Evolutionary conservation across 805 yeast genomes (phyloP).

Genomic region (Torulaspora indica): DNA sequence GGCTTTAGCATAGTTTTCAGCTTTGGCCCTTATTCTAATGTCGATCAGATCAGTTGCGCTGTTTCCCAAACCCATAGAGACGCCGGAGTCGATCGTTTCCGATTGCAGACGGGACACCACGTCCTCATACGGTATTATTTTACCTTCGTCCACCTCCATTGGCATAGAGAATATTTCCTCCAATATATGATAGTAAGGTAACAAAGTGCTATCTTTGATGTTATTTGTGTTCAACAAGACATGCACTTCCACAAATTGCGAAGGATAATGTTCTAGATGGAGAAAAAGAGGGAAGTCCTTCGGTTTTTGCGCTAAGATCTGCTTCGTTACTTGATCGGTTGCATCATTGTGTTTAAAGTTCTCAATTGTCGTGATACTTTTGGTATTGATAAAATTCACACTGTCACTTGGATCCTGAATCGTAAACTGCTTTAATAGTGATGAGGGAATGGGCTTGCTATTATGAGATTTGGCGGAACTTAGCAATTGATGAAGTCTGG

Average conservation of each 20-base stretch:
- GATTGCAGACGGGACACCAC: slow-evolving; percentile 70
- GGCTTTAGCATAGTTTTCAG: slow-evolving; percentile 58
- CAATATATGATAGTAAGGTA: slow-evolving; percentile 63
- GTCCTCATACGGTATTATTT: slow-evolving; percentile 58
- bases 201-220: slow-evolving; percentile 44
- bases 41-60: slow-evolving; percentile 63
- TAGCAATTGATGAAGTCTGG: slow-evolving; percentile 46
- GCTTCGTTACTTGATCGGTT: slow-evolving; percentile 27
- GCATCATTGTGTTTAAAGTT: slow-evolving; percentile 38
- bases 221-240: slow-evolving; percentile 52
- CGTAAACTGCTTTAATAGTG: slow-evolving; percentile 55
- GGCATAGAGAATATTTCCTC: slow-evolving; percentile 72
- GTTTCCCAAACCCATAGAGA: slow-evolving; percentile 54
- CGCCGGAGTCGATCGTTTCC: slow-evolving; percentile 60
- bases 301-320: slow-evolving; percentile 37
- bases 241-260: slow-evolving; percentile 71
- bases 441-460: slow-evolving; percentile 71
- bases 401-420: slow-evolving; percentile 69
- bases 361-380: slow-evolving; percentile 56
- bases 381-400: slow-evolving; percentile 63
- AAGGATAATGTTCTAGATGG: slow-evolving; percentile 73
- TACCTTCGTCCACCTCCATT: slow-evolving; percentile 56
- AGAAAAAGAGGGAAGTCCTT: slow-evolving; percentile 57
- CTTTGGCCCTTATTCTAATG: slow-evolving; percentile 57
- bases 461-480: slow-evolving; percentile 61